Conservation (phyloP, 768 basidiomycete species). For the Suillus plorans region DNA sequence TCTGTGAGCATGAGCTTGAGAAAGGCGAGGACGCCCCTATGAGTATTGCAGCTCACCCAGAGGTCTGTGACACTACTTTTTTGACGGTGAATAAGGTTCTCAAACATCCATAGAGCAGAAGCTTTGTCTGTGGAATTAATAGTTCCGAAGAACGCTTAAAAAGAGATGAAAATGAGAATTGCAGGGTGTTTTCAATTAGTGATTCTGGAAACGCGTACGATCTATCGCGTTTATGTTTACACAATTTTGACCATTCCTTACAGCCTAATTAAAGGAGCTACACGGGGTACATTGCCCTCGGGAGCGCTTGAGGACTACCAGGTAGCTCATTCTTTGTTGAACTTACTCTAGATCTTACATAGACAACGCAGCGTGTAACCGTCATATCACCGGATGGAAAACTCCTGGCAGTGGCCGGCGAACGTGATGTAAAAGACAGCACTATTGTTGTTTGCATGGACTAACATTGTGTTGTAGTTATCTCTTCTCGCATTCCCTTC, state of each 20-base stretch:
- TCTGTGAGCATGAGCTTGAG: constrained; percentile 74
- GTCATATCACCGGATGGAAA: constrained; percentile 69
- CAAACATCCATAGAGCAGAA: constrained; percentile 36
- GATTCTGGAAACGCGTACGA: constrained; percentile 5
- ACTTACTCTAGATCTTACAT: constrained; percentile 8
- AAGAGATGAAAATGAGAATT: constrained; percentile 79
- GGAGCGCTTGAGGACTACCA: constrained; percentile 79
- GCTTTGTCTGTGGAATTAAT: constrained; percentile 86
- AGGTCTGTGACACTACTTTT: constrained; percentile 40
- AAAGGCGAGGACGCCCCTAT: constrained; percentile 93
- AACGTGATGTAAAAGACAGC: constrained; percentile 56
- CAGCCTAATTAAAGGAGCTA: constrained; percentile 54
- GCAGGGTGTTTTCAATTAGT: constrained; percentile 62
- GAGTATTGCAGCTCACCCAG: constrained; percentile 76
- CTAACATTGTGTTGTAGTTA: constrained; percentile 40
- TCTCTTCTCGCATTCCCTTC: constrained; percentile 66
- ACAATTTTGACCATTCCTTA: neutral
- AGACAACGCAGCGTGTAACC: constrained; percentile 75
- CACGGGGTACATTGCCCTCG: constrained; percentile 60
- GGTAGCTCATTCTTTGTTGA: constrained; percentile 43
- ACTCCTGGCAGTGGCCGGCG: constrained; percentile 71
- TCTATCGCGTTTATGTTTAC: neutral
- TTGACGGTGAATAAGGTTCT: constrained; percentile 3
- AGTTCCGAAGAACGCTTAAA: constrained; percentile 62
- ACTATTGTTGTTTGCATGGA: constrained; percentile 10